Evolutionary conservation across 495 filamentous ascomycete genomes (phyloP).

Genomic region (Geoglossum glabrum): DNA sequence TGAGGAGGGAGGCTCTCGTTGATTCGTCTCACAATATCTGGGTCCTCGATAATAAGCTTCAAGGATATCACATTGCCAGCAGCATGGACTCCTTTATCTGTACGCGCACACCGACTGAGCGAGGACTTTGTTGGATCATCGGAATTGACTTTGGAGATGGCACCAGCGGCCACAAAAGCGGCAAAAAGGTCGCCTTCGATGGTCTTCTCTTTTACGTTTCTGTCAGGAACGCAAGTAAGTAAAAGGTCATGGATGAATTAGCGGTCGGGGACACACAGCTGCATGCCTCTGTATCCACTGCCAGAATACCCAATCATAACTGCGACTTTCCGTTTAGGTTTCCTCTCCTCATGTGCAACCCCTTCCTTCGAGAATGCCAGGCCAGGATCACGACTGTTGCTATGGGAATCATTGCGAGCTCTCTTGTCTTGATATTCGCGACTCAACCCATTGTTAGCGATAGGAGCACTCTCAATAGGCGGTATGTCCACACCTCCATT

Average conservation of each 20-base stretch:
- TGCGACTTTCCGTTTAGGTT: conserved; percentile 87
- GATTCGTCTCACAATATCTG: conserved; percentile 71
- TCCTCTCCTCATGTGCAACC: conserved; percentile 63
- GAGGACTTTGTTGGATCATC: conserved; percentile 92
- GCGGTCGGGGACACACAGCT: conserved; percentile 34
- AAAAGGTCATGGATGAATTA: background rate
- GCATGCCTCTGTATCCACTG: conserved; percentile 94
- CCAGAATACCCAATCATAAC: conserved; percentile 89
- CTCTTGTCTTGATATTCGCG: conserved; percentile 42
- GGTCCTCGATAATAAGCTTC: conserved; percentile 87
- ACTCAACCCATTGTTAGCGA: conserved; percentile 39
- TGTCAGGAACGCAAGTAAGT: conserved; percentile 19
- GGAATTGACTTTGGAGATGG: conserved; percentile 91
- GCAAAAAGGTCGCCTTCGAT: conserved; percentile 94
- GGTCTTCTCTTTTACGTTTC: conserved; percentile 47
- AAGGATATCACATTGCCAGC: conserved; percentile 90
- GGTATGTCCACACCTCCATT: conserved; percentile 34
- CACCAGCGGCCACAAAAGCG: conserved; percentile 72
- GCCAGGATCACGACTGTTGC: conserved; percentile 18
- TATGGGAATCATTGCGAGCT: conserved; percentile 30
- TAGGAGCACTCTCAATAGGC: background rate
- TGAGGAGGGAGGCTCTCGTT: conserved; percentile 67
- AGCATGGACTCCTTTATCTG: conserved; percentile 94
- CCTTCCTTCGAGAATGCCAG: conserved; percentile 52
- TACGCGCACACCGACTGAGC: conserved; percentile 79